A percentile compares a stretch with the other conserved stretches of the same genome.
phyloP scores from a whole-genome alignment of 2,329 filamentous ascomycete genomes.

The Phoma sp. region DNA sequence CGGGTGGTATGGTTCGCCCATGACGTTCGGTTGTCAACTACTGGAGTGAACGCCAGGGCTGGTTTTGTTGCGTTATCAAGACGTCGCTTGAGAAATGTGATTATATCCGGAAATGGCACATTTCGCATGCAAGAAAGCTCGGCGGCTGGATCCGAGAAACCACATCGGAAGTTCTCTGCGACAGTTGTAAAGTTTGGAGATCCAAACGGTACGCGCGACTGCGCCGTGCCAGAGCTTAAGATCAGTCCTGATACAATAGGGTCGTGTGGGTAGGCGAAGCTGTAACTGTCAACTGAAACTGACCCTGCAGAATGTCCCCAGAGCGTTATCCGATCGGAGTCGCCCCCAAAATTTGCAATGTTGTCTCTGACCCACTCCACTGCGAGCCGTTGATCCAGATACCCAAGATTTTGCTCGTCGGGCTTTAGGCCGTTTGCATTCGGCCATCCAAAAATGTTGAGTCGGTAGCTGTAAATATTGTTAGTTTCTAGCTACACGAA shows the following conservation, averaged over 20 bases:
- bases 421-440: slow-evolving; percentile 39
- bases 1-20: slow-evolving; percentile 47
- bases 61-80: slow-evolving; percentile 32
- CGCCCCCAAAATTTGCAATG: slow-evolving; percentile 46
- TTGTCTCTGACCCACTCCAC: slow-evolving; percentile 52
- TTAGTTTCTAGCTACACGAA: neutral
- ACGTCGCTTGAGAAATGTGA: slow-evolving; percentile 40
- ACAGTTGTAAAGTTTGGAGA: slow-evolving; percentile 50
- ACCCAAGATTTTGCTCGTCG: slow-evolving; percentile 46
- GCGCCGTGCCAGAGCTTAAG: slow-evolving; percentile 30
- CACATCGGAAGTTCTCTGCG: slow-evolving; percentile 46
- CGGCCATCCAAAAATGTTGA: slow-evolving; percentile 52
- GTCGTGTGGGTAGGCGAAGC: slow-evolving; percentile 57
- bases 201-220: slow-evolving; percentile 11
- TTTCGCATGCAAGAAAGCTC: slow-evolving; percentile 49
- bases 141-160: slow-evolving; percentile 13
- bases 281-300: slow-evolving; percentile 56
- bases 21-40: slow-evolving; percentile 37
- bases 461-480: slow-evolving; percentile 32
- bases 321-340: slow-evolving; percentile 47
- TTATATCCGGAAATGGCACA: slow-evolving; percentile 36
- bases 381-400: slow-evolving; percentile 49
- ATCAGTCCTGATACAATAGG: slow-evolving; percentile 52
- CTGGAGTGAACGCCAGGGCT: slow-evolving; percentile 31
- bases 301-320: slow-evolving; percentile 51